Evolutionary conservation across 2,329 filamentous ascomycete genomes (phyloP).

Genomic region (Colletotrichum agaves): DNA sequence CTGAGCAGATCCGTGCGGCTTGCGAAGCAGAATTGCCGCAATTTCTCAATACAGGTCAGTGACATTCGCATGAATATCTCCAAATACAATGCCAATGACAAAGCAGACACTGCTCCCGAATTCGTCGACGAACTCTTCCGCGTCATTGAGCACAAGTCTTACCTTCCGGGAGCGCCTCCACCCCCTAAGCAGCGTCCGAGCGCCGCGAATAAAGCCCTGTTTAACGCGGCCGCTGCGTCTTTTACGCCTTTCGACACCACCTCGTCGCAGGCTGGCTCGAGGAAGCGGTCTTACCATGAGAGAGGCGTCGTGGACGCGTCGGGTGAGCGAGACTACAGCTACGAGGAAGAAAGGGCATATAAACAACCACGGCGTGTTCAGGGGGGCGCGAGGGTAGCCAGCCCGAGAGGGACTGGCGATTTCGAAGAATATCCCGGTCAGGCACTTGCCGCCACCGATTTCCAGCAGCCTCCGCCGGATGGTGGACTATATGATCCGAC

Average conservation of each 20-base stretch:
- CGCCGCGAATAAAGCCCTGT: slow-evolving; percentile 32
- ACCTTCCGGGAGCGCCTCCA: slow-evolving; percentile 64
- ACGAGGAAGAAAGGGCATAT: slow-evolving; percentile 55
- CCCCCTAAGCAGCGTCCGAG: slow-evolving; percentile 42
- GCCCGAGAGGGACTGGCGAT: slow-evolving; percentile 23
- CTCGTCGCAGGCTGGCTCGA: slow-evolving; percentile 41
- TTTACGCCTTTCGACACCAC: slow-evolving; percentile 36
- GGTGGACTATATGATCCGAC: slow-evolving; percentile 66
- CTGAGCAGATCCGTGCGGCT: slow-evolving; percentile 71
- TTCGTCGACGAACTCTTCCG: slow-evolving; percentile 73
- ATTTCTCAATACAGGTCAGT: slow-evolving; percentile 75
- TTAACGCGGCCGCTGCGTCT: slow-evolving; percentile 20
- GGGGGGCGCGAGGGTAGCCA: slow-evolving; percentile 42
- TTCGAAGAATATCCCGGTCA: background rate
- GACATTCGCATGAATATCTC: background rate
- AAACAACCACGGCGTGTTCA: slow-evolving; percentile 71
- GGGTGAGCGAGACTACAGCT: slow-evolving; percentile 41
- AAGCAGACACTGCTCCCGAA: slow-evolving; percentile 21
- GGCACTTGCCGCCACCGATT: background rate
- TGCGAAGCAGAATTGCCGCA: slow-evolving; percentile 80
- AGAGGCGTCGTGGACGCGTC: slow-evolving; percentile 38
- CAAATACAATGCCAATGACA: background rate
- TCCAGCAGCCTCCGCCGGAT: slow-evolving; percentile 39
- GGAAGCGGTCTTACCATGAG: slow-evolving; percentile 51
- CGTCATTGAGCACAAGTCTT: slow-evolving; percentile 71